A percentile compares a stretch with the other conserved stretches of the same genome.
Evolutionary conservation across 192 early-diverging fungal species (phyloP).

Genomic region (Fimicolochytrium jonesii): DNA sequence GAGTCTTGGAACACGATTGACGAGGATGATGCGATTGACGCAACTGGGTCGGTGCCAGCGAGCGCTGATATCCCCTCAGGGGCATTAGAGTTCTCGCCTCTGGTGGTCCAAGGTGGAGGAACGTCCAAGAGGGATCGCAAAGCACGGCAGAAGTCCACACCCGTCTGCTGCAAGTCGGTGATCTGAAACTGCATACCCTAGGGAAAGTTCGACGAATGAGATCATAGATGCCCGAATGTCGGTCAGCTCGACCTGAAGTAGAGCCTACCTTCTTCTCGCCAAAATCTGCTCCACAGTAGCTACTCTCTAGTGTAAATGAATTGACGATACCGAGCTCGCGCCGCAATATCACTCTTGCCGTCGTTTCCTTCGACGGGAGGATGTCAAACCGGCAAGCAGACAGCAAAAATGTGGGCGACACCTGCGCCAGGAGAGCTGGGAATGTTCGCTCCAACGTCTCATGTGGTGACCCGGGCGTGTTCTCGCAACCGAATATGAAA

Average conservation of each 20-base stretch:
- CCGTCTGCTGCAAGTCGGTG: slow-evolving; percentile 36
- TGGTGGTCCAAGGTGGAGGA: neutral
- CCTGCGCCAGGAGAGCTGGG: slow-evolving; percentile 35
- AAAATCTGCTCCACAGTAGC: slow-evolving; percentile 46
- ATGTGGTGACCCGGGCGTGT: slow-evolving; percentile 22
- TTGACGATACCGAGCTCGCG: slow-evolving; percentile 42
- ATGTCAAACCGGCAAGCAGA: slow-evolving; percentile 34
- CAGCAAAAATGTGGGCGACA: slow-evolving; percentile 43
- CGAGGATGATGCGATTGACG: no score
- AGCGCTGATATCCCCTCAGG: no score
- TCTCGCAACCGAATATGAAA: slow-evolving; percentile 51
- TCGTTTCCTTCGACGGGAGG: slow-evolving; percentile 44
- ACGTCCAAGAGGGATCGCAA: slow-evolving; percentile 23
- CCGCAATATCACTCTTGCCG: slow-evolving; percentile 45
- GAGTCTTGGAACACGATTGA: no score
- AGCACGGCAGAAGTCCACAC: slow-evolving; percentile 37
- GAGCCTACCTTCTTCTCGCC: slow-evolving; percentile 41
- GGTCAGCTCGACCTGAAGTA: neutral
- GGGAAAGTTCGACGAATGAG: neutral
- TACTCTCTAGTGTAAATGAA: slow-evolving; percentile 46
- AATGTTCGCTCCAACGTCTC: slow-evolving; percentile 36
- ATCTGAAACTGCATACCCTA: slow-evolving; percentile 45
- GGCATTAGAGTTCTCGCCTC: no score
- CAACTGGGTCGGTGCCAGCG: no score
- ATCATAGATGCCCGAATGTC: neutral